phyloP scores from a whole-genome alignment of 73 alveolate genomes.

The Paramecium pentaurelia region DNA sequence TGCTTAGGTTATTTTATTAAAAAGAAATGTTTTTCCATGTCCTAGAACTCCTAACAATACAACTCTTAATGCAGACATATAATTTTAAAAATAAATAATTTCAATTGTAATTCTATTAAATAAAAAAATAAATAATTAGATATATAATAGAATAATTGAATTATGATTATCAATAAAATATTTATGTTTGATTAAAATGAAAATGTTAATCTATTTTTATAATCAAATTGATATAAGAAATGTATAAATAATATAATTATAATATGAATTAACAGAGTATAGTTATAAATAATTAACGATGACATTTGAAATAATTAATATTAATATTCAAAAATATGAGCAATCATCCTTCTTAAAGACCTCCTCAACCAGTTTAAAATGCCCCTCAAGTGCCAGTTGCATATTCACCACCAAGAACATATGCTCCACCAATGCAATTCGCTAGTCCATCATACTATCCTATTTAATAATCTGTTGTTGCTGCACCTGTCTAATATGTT shows the following conservation, averaged over 20 bases:
- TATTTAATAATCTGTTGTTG: constrained; percentile 7
- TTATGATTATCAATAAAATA: too few relatives aligned
- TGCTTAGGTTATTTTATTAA: constrained; percentile 15
- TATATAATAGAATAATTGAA: background rate
- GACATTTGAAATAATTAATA: background rate
- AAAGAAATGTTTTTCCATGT: constrained; percentile 27
- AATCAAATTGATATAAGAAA: background rate
- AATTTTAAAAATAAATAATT: background rate
- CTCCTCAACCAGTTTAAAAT: background rate
- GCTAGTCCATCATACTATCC: constrained; percentile 30
- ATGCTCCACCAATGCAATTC: constrained; percentile 3
- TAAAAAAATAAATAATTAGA: too few relatives aligned
- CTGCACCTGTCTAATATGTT: constrained; percentile 7
- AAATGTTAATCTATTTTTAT: background rate
- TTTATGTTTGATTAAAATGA: background rate
- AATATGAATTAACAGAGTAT: background rate
- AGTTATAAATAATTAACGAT: background rate
- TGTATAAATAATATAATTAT: background rate
- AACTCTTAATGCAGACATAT: background rate
- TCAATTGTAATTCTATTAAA: background rate
- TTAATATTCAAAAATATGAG: background rate
- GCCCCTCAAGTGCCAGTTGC: background rate
- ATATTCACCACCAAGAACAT: constrained; percentile 35
- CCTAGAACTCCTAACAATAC: constrained; percentile 17
- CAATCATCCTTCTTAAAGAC: background rate